These are phyloP conservation scores for Coemansia sp. DNA, from an alignment of 192 early-diverging fungal genomes.

Conservation along the genomic window DNA sequence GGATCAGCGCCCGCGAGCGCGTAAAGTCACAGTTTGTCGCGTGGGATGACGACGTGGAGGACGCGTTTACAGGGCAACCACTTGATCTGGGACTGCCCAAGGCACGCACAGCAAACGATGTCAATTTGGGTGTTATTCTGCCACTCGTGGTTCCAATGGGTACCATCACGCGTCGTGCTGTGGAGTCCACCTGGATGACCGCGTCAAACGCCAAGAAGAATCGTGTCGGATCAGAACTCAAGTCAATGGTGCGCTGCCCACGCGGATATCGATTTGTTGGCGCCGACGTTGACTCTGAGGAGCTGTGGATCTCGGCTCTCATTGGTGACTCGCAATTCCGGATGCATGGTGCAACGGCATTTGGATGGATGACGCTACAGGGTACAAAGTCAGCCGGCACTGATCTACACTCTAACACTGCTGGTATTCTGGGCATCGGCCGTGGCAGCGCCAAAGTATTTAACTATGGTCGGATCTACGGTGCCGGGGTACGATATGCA, in stretches of 20 bases:
- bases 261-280: slow-evolving; percentile 83
- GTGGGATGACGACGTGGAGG: slow-evolving; percentile 56
- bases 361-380: slow-evolving; percentile 98
- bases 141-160: slow-evolving; percentile 93
- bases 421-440: slow-evolving; percentile 78
- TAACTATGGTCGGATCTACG: slow-evolving; percentile 95
- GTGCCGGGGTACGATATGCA: slow-evolving; percentile 84
- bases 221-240: slow-evolving; percentile 91
- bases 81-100: slow-evolving; percentile 28
- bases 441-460: slow-evolving; percentile 91
- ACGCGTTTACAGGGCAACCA: slow-evolving; percentile 36
- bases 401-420: slow-evolving; percentile 92
- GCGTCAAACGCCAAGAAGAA: slow-evolving; percentile 88
- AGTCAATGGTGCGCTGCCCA: slow-evolving; percentile 82
- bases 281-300: slow-evolving; percentile 95
- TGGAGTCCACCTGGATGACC: slow-evolving; percentile 94
- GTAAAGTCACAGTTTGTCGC: slow-evolving; percentile 83
- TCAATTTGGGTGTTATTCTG: slow-evolving; percentile 68
- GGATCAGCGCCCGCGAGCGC: slow-evolving; percentile 81
- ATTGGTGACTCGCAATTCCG: slow-evolving; percentile 93
- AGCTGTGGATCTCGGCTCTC: slow-evolving; percentile 93
- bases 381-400: slow-evolving; percentile 85
- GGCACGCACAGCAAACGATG: background rate
- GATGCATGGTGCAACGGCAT: slow-evolving; percentile 86
- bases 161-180: slow-evolving; percentile 89